Percentiles rank a stretch among this genome's conserved stretches.
phyloP scores from a whole-genome alignment of 352 stramenopile species.

The Phytophthora hibernalis region DNA sequence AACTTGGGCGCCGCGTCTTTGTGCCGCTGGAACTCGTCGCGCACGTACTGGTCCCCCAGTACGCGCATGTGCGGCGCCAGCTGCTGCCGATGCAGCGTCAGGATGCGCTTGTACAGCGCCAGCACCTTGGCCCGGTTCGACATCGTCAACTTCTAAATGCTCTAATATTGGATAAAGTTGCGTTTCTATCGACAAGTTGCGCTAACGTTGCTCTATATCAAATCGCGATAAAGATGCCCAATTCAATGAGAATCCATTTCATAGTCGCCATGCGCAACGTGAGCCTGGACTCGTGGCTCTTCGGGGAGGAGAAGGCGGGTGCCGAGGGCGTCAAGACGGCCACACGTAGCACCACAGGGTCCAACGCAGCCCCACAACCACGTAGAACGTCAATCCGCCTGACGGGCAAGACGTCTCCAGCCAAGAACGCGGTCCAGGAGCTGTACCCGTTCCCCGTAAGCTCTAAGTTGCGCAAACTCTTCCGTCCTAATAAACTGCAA shows the following conservation, averaged over 20 bases:
- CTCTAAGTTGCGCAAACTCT: conserved; percentile 79
- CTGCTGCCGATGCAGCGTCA: conserved; percentile 78
- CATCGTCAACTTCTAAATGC: too few relatives aligned
- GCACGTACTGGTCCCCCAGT: conserved; percentile 85
- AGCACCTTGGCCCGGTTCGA: conserved; percentile 54
- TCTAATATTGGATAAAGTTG: too few relatives aligned
- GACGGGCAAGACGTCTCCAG: conserved; percentile 7
- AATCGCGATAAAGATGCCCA: conserved; percentile 52
- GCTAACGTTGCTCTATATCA: too few relatives aligned
- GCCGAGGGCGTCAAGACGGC: conserved; percentile 6
- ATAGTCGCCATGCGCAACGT: conserved; percentile 70
- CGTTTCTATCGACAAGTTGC: too few relatives aligned
- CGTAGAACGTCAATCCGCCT: conserved; percentile 21
- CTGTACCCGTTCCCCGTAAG: conserved; percentile 73
- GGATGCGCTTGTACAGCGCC: conserved; percentile 79
- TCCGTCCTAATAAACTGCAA: conserved; percentile 66
- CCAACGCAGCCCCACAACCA: neutral
- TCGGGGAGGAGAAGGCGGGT: conserved; percentile 66
- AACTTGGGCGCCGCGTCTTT: conserved; percentile 82
- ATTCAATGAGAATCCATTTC: too few relatives aligned
- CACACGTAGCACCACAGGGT: neutral
- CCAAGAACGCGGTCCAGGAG: conserved; percentile 9
- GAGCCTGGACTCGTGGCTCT: conserved; percentile 85
- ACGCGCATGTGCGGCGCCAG: conserved; percentile 84
- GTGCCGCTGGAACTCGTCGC: conserved; percentile 87